Percentiles rank a stretch among this genome's conserved stretches.
These are phyloP conservation scores for Penicillium psychrosexuale DNA, from an alignment of 2,329 filamentous ascomycete genomes.

Conservation along the genomic window DNA sequence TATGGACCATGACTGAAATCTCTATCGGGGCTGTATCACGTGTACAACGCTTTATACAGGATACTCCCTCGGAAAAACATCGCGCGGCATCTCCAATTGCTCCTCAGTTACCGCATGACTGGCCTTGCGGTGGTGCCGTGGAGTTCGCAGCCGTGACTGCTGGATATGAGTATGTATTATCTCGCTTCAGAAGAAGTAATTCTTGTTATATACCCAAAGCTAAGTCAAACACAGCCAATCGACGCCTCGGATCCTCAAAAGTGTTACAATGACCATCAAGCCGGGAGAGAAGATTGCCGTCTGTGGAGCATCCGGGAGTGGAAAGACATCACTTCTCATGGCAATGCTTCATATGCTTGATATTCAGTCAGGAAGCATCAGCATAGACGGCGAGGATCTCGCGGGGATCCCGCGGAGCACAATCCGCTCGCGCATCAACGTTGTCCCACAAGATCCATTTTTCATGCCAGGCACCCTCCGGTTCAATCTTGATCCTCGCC, in stretches of 20 bases:
- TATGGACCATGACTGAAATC: too few relatives aligned
- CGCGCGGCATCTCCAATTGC: not conserved
- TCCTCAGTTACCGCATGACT: not conserved
- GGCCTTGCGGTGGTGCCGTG: not conserved
- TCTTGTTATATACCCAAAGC: not conserved
- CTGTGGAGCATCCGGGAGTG: constrained; percentile 5
- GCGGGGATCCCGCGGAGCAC: not conserved
- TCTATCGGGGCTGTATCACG: too few relatives aligned
- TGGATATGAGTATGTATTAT: not conserved
- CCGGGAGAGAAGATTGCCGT: constrained; percentile 10
- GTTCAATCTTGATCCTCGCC: not conserved
- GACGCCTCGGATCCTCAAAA: not conserved
- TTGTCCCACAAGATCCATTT: not conserved
- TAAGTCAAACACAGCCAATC: not conserved
- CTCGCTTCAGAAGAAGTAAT: not conserved
- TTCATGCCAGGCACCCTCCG: not conserved
- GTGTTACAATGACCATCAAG: constrained; percentile 1
- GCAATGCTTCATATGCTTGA: not conserved
- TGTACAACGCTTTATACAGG: not conserved
- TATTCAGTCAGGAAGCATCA: not conserved
- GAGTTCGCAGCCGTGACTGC: not conserved
- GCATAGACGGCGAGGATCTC: not conserved
- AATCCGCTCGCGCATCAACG: not conserved
- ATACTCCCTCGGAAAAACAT: not conserved
- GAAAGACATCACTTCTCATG: not conserved